Evolutionary conservation across 2,329 filamentous ascomycete species (phyloP).

Genomic region (Ophiocordyceps camponoti-leonardi): DNA sequence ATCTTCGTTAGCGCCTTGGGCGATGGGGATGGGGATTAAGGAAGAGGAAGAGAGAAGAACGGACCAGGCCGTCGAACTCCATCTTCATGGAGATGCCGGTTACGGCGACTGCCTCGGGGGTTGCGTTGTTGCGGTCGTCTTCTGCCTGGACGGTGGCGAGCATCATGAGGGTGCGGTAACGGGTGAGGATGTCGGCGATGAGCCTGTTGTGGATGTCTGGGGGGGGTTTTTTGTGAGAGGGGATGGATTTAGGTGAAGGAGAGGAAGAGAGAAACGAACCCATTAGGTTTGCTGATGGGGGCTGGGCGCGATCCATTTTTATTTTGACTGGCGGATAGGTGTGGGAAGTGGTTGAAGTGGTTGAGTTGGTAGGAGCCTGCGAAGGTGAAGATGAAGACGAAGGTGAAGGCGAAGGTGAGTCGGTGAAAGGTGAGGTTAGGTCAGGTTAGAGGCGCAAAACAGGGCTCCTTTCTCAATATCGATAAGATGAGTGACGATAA

Average conservation of each 20-base stretch:
- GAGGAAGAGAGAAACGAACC: conserved; percentile 8
- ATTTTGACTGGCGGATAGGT: no score
- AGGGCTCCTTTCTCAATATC: no score
- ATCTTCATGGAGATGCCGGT: conserved; percentile 25
- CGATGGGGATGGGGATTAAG: no score
- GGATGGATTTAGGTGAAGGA: no score
- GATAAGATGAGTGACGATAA: no score
- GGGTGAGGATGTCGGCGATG: conserved; percentile 25
- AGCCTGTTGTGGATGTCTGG: conserved; percentile 27
- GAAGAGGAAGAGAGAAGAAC: background rate
- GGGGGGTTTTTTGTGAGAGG: background rate
- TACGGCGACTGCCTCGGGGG: conserved; percentile 23
- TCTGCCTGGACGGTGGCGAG: conserved; percentile 24
- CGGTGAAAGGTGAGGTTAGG: background rate
- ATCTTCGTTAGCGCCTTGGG: fast-evolving
- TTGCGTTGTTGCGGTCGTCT: conserved; percentile 19
- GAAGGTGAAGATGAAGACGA: no score
- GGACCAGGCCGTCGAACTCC: conserved; percentile 25
- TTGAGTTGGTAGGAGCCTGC: no score
- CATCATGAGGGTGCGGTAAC: conserved; percentile 25
- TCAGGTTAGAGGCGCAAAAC: no score
- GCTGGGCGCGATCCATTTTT: conserved; percentile 17
- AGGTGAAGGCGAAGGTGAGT: background rate
- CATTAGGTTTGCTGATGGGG: conserved; percentile 16
- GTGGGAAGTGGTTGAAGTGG: no score